Percentiles rank a stretch among this genome's conserved stretches.
phyloP scores from a whole-genome alignment of 1,139 yeast genomes.

The Wickerhamiella infanticola region DNA sequence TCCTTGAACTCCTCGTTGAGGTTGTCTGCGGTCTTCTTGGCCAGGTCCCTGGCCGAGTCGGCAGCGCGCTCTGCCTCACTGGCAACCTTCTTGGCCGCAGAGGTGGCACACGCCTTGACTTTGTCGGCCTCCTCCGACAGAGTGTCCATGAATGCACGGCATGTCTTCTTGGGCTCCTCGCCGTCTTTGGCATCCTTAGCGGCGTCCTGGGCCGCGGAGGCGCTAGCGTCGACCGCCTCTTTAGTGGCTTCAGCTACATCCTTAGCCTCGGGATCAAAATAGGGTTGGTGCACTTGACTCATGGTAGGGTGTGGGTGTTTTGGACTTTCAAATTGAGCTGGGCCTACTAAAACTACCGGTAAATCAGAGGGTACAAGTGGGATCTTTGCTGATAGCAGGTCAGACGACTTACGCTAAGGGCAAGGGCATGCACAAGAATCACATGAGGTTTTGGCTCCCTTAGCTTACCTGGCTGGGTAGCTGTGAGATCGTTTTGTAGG shows the following conservation, averaged over 20 bases:
- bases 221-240: slow-evolving; percentile 2
- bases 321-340: too few relatives aligned
- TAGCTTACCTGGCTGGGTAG: too few relatives aligned
- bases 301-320: too few relatives aligned
- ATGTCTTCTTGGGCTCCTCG: neutral
- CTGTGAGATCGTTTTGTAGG: too few relatives aligned
- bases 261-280: too few relatives aligned
- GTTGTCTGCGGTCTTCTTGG: slow-evolving; percentile 9
- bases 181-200: slow-evolving; percentile 11
- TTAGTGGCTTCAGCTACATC: neutral
- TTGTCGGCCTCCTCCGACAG: slow-evolving; percentile 3
- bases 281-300: too few relatives aligned
- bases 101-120: slow-evolving; percentile 1
- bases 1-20: slow-evolving; percentile 18
- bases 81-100: slow-evolving; percentile 8
- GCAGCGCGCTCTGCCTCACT: slow-evolving; percentile 8
- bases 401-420: too few relatives aligned
- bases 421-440: too few relatives aligned
- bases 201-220: slow-evolving; percentile 6
- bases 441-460: too few relatives aligned
- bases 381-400: too few relatives aligned
- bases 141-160: neutral
- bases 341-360: too few relatives aligned
- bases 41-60: slow-evolving; percentile 6
- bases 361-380: too few relatives aligned